Percentiles rank a stretch among this genome's conserved stretches.
Evolutionary conservation across 768 basidiomycete species (phyloP).

Genomic region (Clitopilus passeckerianus): DNA sequence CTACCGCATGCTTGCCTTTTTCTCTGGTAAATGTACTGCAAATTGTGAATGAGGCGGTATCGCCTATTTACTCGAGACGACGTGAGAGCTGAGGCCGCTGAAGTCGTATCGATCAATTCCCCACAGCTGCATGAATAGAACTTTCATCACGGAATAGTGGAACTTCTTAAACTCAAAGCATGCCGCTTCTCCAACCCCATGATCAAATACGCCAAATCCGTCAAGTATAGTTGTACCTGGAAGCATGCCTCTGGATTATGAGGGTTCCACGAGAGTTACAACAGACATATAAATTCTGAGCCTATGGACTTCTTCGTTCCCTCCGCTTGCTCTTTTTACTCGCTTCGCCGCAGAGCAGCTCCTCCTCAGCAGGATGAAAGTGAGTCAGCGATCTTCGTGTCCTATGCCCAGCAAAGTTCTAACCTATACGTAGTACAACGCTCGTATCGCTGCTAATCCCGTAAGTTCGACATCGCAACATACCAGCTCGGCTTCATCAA

Average conservation of each 20-base stretch:
- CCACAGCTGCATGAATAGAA: background rate
- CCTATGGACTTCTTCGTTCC: background rate
- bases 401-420: background rate
- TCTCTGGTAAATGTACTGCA: background rate
- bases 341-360: background rate
- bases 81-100: background rate
- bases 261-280: background rate
- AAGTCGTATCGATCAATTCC: background rate
- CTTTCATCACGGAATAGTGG: background rate
- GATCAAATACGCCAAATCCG: background rate
- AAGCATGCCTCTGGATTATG: background rate
- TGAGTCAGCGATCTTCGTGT: background rate
- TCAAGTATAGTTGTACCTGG: background rate
- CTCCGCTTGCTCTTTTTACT: background rate
- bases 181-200: background rate
- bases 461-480: constrained; percentile 19
- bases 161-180: background rate
- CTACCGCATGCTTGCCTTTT: background rate
- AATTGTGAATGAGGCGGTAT: background rate
- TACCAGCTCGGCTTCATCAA: background rate
- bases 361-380: background rate
- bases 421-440: constrained; percentile 35
- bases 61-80: background rate
- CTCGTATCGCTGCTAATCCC: constrained; percentile 55
- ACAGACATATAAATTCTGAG: background rate